Base-by-base conservation (phyloP, 2,329 filamentous ascomycete genomes). In the Pleurostoma richardsiae region DNA sequence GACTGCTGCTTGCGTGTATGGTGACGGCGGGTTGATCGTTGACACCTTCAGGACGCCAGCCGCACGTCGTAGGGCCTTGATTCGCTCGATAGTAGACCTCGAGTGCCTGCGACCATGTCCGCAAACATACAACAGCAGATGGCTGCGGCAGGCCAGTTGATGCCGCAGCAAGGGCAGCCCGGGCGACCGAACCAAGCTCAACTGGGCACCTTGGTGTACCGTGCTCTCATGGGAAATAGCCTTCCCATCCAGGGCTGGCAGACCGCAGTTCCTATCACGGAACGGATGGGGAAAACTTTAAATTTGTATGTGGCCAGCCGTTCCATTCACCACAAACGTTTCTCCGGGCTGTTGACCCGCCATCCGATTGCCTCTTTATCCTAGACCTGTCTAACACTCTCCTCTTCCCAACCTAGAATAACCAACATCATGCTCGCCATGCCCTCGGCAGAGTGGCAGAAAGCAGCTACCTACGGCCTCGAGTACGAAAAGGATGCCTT, bases 61-160 rank as follows among this genome's bases (percentile, higher is more conserved):
- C 53, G 45, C 44, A 28, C 27, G 29, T 40, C 19, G 8, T 36
- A 8, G 33, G 33, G 36, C 48, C 42, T 42, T 55, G 49, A 54
- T 46, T 19, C 19, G 19, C 19, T 19, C 19, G 19, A 19, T 19
- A 19, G 19, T 19, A 40, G 28, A 40, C 42, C 42, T 48, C 45
- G 48, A 48, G 11, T 49, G 44, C 49, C 51, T 54, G 72, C 72
- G 70, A 74, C 73, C 65, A 82, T 82, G 78, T 77, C 78, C 68
- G 77, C 73, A 60, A 80, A 79, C 56, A 74, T 81, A 66, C 19
- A 19, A 19, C 73, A 74, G 62, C 77, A 78, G 57, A 79, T 81
- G 75, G 70, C 66, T 59, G 66, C 64, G 50, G 67, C 64, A 53
- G 70, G 66, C 61, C 67, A 68, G 49, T 71, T 74, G 63, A 67